Conservation (phyloP, 306 rosid species). For the Trichosanthes cucumerina region DNA sequence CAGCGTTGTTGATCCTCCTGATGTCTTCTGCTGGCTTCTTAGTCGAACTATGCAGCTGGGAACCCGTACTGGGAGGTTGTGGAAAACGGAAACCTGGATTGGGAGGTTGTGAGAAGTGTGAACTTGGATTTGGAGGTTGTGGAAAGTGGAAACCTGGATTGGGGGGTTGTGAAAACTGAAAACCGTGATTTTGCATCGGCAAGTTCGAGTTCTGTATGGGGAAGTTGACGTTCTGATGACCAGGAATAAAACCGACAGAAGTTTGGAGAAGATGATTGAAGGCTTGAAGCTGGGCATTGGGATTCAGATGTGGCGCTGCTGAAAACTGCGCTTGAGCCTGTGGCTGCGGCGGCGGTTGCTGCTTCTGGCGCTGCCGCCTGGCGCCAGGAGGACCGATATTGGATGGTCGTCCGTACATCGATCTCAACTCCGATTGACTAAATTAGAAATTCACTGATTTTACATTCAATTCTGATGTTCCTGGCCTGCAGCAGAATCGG, state of each 20-base stretch:
- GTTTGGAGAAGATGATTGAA: not conserved
- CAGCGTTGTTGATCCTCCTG: slow-evolving; percentile 31
- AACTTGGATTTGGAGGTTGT: not conserved
- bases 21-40: slow-evolving; percentile 14
- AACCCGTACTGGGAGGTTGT: not conserved
- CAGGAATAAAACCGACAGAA: not conserved
- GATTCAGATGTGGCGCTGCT: not conserved
- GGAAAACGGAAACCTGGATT: not conserved
- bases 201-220: slow-evolving; percentile 21
- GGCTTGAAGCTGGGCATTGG: not conserved
- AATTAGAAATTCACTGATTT: not conserved
- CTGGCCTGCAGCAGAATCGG: not conserved
- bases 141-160: not conserved
- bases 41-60: slow-evolving; percentile 6
- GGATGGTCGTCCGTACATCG: slow-evolving; percentile 31
- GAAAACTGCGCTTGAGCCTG: slow-evolving; percentile 17
- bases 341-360: slow-evolving; percentile 11
- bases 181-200: slow-evolving; percentile 14
- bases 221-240: slow-evolving; percentile 12
- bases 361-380: not conserved
- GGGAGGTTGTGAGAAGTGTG: not conserved
- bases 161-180: not conserved
- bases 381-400: slow-evolving; percentile 16
- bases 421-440: not conserved
- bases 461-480: not conserved